phyloP scores from a whole-genome alignment of 495 filamentous ascomycete species.

The Aspergillus carlsbadensis region DNA sequence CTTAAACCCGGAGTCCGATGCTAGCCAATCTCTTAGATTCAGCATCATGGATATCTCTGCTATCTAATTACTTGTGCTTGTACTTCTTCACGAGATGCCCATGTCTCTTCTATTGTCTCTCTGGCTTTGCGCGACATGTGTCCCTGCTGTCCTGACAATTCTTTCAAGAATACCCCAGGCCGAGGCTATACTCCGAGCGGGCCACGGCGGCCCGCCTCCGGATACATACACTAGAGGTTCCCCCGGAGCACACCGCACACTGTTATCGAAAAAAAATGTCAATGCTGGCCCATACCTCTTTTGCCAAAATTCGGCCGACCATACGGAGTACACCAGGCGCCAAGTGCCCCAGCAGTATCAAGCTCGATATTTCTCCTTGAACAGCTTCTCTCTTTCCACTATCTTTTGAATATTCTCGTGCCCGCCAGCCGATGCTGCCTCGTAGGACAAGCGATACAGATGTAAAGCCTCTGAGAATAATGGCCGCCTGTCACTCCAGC shows the following conservation, averaged over 20 bases:
- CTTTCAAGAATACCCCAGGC: not conserved
- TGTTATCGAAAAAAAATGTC: no score
- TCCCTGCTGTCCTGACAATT: not conserved
- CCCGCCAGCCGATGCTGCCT: not conserved
- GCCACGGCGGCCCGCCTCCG: constrained; percentile 6
- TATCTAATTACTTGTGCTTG: no score
- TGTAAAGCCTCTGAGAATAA: constrained; percentile 8
- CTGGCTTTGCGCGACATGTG: no score
- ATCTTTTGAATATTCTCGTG: constrained; percentile 14
- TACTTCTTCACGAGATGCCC: no score
- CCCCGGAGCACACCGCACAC: no score
- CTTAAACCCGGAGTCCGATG: not conserved
- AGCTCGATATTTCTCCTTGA: not conserved
- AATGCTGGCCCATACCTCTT: no score
- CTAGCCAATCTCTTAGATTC: not conserved
- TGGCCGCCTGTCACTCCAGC: constrained; percentile 10
- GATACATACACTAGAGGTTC: not conserved
- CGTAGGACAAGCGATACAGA: constrained; percentile 5
- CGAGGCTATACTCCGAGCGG: constrained; percentile 4
- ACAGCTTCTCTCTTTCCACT: not conserved
- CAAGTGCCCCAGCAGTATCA: no score
- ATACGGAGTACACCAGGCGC: no score
- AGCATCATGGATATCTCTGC: not conserved
- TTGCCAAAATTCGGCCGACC: no score
- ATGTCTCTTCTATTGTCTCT: no score